phyloP scores from a whole-genome alignment of 2,329 filamentous ascomycete species.

The Emericellopsis atlantica region DNA sequence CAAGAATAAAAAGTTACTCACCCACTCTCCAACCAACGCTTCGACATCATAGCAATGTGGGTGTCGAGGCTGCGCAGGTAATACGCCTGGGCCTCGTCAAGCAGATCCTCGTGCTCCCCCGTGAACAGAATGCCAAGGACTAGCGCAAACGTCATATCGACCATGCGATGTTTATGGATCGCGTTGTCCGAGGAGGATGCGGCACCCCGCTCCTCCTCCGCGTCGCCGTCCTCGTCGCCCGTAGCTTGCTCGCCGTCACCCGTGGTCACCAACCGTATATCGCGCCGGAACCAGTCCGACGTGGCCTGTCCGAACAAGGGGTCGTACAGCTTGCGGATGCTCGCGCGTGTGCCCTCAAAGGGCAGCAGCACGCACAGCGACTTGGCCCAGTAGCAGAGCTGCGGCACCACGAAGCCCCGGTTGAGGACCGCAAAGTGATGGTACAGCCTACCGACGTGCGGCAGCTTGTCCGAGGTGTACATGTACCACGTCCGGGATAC shows the following conservation, averaged over 20 bases:
- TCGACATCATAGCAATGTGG: constrained; percentile 38
- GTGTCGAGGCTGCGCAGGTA: constrained; percentile 42
- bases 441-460: constrained; percentile 66
- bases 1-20: constrained; percentile 5
- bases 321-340: constrained; percentile 57
- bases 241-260: no score
- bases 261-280: no score
- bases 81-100: constrained; percentile 27
- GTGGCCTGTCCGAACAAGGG: constrained; percentile 32
- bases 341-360: constrained; percentile 57
- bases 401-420: constrained; percentile 54
- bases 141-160: constrained; percentile 51
- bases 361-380: constrained; percentile 55
- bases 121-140: constrained; percentile 54
- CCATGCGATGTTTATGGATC: constrained; percentile 8
- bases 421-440: constrained; percentile 79
- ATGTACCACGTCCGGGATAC: constrained; percentile 78
- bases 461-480: constrained; percentile 65
- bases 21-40: constrained; percentile 39
- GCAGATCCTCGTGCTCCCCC: constrained; percentile 29
- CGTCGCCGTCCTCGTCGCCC: no score
- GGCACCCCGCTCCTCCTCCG: no score
- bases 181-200: no score
- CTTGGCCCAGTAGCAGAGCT: constrained; percentile 62
- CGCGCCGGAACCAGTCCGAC: constrained; percentile 4